phyloP scores from a whole-genome alignment of 106 monocot genomes.

The Dioscorea zingiberensis region DNA sequence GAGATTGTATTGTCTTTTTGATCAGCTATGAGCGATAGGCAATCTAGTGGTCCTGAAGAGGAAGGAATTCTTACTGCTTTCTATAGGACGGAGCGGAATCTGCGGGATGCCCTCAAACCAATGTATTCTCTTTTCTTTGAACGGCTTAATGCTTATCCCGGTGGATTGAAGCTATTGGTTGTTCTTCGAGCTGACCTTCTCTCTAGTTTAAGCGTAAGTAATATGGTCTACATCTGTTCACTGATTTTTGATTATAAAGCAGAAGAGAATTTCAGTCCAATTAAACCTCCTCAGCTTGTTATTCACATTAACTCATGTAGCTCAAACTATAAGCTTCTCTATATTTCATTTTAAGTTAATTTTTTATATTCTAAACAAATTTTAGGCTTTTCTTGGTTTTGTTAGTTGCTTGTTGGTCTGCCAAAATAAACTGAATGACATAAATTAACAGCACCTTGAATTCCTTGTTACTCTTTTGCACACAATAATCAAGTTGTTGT shows the following conservation, averaged over 20 bases:
- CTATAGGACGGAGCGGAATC: conserved; percentile 66
- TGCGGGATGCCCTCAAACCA: conserved; percentile 62
- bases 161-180: conserved; percentile 68
- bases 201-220: conserved; percentile 41
- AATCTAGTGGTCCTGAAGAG: conserved; percentile 19
- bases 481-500: not conserved
- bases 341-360: too few species aligned
- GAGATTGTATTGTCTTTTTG: not conserved
- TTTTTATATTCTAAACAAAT: too few species aligned
- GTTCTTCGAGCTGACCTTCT: conserved; percentile 76
- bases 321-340: too few species aligned
- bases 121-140: conserved; percentile 59
- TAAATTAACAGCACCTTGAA: too few species aligned
- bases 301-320: too few species aligned
- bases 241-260: too few species aligned
- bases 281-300: too few species aligned
- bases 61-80: conserved; percentile 28
- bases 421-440: too few species aligned
- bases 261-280: too few species aligned
- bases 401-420: too few species aligned
- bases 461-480: too few species aligned
- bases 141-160: conserved; percentile 51
- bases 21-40: conserved; percentile 10
- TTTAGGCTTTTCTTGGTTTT: too few species aligned
- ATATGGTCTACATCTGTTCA: not conserved